phyloP scores from a whole-genome alignment of 495 filamentous ascomycete species.

The Hypoxylon subgilvum region DNA sequence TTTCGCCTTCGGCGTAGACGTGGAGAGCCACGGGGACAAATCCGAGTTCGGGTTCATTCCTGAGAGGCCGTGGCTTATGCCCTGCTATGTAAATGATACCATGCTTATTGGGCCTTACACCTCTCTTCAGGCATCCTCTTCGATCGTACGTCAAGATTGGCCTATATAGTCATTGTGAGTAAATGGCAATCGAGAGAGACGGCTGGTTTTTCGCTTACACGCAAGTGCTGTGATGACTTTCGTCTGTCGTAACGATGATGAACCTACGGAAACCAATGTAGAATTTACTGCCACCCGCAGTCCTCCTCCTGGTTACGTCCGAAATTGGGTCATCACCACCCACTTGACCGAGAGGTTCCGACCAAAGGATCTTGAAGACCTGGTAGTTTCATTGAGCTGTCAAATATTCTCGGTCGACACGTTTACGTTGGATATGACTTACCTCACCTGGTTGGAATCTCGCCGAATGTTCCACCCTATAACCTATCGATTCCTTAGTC shows the following conservation, averaged over 20 bases:
- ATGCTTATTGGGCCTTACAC: slow-evolving; percentile 54
- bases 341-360: slow-evolving; percentile 49
- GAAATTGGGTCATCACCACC: slow-evolving; percentile 42
- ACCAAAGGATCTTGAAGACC: slow-evolving; percentile 58
- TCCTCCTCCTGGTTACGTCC: slow-evolving; percentile 36
- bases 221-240: slow-evolving; percentile 55
- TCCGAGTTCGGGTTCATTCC: slow-evolving; percentile 50
- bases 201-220: slow-evolving; percentile 47
- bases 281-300: slow-evolving; percentile 42
- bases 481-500: slow-evolving; percentile 41
- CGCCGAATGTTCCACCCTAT: slow-evolving; percentile 47
- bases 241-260: slow-evolving; percentile 54
- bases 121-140: slow-evolving; percentile 52
- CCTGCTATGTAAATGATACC: slow-evolving; percentile 50
- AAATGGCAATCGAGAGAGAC: neutral
- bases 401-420: no score
- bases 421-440: slow-evolving; percentile 1
- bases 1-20: slow-evolving; percentile 48
- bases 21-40: slow-evolving; percentile 47
- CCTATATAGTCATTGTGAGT: slow-evolving; percentile 36
- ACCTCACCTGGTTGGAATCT: slow-evolving; percentile 53
- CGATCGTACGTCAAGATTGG: slow-evolving; percentile 56
- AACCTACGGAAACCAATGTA: slow-evolving; percentile 54
- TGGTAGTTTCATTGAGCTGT: slow-evolving; percentile 28
- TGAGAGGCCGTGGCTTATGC: slow-evolving; percentile 37